A percentile compares a stretch with the other conserved stretches of the same genome.
Evolutionary conservation across 2,329 filamentous ascomycete genomes (phyloP).

Genomic region (Fusarium anthophilum): DNA sequence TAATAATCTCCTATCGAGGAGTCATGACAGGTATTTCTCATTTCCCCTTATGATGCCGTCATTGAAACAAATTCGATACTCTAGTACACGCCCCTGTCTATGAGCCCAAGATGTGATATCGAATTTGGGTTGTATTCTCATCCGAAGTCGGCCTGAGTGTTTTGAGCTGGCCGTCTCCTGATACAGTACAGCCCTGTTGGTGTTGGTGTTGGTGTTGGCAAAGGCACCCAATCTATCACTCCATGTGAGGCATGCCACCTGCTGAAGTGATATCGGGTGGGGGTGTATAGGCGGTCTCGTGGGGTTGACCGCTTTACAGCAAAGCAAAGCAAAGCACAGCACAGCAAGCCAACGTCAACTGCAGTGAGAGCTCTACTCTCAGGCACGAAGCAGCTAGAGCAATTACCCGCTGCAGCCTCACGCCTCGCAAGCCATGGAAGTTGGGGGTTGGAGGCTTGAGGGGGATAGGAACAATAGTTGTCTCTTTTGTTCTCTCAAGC

Average conservation of each 20-base stretch:
- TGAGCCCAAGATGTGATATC: slow-evolving; percentile 1
- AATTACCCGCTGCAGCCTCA: slow-evolving; percentile 21
- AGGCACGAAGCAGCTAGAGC: slow-evolving; percentile 12
- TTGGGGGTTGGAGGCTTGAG: not conserved
- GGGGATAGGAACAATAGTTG: not conserved
- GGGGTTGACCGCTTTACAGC: slow-evolving; percentile 3
- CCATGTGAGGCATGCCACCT: slow-evolving; percentile 24
- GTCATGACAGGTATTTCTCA: slow-evolving; percentile 11
- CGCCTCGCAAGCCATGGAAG: slow-evolving; percentile 12
- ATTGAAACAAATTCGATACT: slow-evolving; percentile 11
- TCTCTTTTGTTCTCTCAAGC: slow-evolving; percentile 28
- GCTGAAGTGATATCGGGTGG: slow-evolving; percentile 16
- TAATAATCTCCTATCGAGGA: not conserved
- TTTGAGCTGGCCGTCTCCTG: slow-evolving; percentile 15
- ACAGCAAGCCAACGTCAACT: not conserved
- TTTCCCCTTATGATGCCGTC: slow-evolving; percentile 12
- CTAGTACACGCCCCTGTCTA: not conserved
- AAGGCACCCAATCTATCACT: slow-evolving; percentile 9
- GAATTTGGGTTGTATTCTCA: not conserved
- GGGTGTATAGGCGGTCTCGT: slow-evolving; percentile 18
- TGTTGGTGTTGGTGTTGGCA: not conserved
- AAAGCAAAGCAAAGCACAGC: not conserved
- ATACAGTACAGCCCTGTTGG: not conserved
- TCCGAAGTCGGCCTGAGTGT: slow-evolving; percentile 6
- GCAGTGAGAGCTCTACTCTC: not conserved